Conservation (phyloP, 495 filamentous ascomycete genomes). For the Aspergillus avenaceus region DNA sequence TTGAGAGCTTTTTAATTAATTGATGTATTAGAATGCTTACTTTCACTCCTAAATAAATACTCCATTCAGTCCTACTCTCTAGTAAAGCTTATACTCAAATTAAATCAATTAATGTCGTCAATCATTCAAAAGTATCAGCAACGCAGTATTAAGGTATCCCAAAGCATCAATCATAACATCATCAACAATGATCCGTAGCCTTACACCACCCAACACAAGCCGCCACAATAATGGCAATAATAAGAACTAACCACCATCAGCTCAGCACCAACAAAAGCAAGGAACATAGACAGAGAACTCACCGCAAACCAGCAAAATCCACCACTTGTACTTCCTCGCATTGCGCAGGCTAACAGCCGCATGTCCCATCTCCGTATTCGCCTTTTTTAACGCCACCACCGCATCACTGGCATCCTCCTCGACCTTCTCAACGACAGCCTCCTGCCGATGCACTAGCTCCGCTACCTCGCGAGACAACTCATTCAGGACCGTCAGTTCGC, state of each 20-base stretch:
- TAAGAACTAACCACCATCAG: slow-evolving; percentile 19
- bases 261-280: not conserved
- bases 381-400: slow-evolving; percentile 62
- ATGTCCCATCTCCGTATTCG: slow-evolving; percentile 60
- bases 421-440: slow-evolving; percentile 59
- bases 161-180: too few species aligned
- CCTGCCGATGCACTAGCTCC: slow-evolving; percentile 67
- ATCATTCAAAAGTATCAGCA: too few species aligned
- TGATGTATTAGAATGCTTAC: too few species aligned
- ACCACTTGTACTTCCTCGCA: slow-evolving; percentile 85
- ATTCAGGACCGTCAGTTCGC: slow-evolving; percentile 67
- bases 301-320: slow-evolving; percentile 69
- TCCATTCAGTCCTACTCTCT: too few species aligned
- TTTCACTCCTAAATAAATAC: too few species aligned
- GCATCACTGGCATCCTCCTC: slow-evolving; percentile 69
- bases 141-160: too few species aligned
- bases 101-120: too few species aligned
- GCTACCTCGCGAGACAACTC: slow-evolving; percentile 76
- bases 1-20: too few species aligned
- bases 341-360: slow-evolving; percentile 64
- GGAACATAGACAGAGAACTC: slow-evolving; percentile 30
- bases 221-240: slow-evolving; percentile 28
- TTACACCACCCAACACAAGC: slow-evolving; percentile 17
- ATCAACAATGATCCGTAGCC: slow-evolving; percentile 5
- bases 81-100: too few species aligned